Evolutionary conservation across 2,329 filamentous ascomycete species (phyloP).

Genomic region (Apiospora rasikravindrae): DNA sequence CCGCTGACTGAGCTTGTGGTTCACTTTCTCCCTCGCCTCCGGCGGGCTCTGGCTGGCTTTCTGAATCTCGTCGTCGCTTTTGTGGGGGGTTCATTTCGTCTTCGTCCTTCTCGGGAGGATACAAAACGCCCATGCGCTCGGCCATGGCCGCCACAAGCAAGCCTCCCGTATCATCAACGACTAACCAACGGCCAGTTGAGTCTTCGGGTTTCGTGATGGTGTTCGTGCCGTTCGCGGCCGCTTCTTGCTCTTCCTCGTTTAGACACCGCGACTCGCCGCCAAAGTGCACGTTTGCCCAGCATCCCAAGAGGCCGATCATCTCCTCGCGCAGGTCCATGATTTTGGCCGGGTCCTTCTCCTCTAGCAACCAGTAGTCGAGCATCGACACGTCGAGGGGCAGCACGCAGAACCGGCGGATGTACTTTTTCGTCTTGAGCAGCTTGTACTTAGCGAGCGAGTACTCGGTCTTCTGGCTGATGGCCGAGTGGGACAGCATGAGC

Average conservation of each 20-base stretch:
- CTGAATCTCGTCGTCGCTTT: slow-evolving; percentile 15
- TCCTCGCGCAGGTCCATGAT: slow-evolving; percentile 90
- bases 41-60: background rate
- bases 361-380: slow-evolving; percentile 77
- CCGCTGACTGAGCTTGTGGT: slow-evolving; percentile 6
- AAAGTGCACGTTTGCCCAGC: slow-evolving; percentile 90
- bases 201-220: slow-evolving; percentile 30
- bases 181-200: slow-evolving; percentile 70
- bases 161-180: slow-evolving; percentile 87
- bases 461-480: slow-evolving; percentile 89
- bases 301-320: slow-evolving; percentile 78
- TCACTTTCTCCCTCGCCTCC: background rate
- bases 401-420: slow-evolving; percentile 84
- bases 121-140: slow-evolving; percentile 84
- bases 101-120: slow-evolving; percentile 45
- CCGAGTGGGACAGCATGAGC: slow-evolving; percentile 86
- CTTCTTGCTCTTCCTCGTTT: slow-evolving; percentile 1
- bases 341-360: slow-evolving; percentile 79
- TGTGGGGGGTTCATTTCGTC: slow-evolving; percentile 13
- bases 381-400: slow-evolving; percentile 81
- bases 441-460: slow-evolving; percentile 97
- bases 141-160: slow-evolving; percentile 83
- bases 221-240: slow-evolving; percentile 28
- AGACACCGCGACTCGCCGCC: slow-evolving; percentile 36
- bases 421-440: slow-evolving; percentile 91